Evolutionary conservation across 352 stramenopile species (phyloP), one percentile per base, ranked within the genome.

Genomic region (Phytophthora agathidicida): DNA sequence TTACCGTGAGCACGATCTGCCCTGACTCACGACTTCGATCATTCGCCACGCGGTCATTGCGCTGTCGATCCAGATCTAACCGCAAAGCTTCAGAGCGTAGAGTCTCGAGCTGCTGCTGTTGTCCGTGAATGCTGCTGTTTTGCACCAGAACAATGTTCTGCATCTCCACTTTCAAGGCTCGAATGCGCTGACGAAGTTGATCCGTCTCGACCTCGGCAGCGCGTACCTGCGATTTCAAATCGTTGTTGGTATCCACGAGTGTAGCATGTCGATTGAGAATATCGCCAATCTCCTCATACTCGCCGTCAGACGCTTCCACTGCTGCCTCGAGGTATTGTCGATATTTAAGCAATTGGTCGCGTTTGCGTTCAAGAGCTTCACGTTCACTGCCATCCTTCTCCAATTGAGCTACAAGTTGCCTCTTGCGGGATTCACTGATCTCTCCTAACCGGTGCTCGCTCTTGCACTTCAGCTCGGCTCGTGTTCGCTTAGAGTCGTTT

Each of bases 1-100:
- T 90, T 39, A 97, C 86, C 9, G 88, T 92, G 61, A 96, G 80
- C 47, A 97, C 75, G 60, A 97, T 94, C 68, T 97, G 88, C 0
- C 88, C 88, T 5, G 80, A 94, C 65, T 97, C 88, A 20, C 86
- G 79, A 35, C 75, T 93, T 43, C 85, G 77, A 54, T 96, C 85
- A 56, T 96, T 96, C 10, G 76, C 84, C 43, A 88, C 61, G 49
- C 86, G 74, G 38, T 95, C 73, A 42, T 81, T 86, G 39, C 84
- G 73, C 57, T 96, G 75, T 3, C 81, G 77, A 44, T 95, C 88
- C 10, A 93, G 66, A 53, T 96, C 86, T n/a, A 93, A 67, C 32
- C 92, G 87, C 32, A 91, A 52, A 22, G 84, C 77, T 50, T 95
- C 82, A 13, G 77, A 81, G 19, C 84, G 82, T n/a, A 93, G 47